Percentiles rank a stretch among this genome's conserved stretches.
Conservation (phyloP, 164 flowering plant genomes). For the Vitis amurensis region DNA sequence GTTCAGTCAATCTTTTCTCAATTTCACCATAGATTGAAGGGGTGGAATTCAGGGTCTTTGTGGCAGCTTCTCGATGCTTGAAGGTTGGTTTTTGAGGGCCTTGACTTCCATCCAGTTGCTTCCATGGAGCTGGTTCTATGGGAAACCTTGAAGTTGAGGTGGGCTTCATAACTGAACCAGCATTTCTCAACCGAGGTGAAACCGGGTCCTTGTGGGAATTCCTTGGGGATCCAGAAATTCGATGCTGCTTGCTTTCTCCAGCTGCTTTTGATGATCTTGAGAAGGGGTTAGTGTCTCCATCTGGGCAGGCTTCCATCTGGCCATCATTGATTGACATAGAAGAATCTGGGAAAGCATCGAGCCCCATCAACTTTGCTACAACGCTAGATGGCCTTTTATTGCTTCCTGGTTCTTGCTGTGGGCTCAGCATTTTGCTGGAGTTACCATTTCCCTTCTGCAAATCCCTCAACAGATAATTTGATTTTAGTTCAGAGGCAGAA, state of each 20-base stretch:
- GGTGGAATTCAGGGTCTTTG: constrained; percentile 30
- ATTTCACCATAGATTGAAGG: constrained; percentile 78
- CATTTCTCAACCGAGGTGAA: constrained; percentile 30
- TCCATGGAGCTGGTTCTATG: constrained; percentile 83
- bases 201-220: constrained; percentile 26
- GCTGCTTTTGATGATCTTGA: constrained; percentile 22
- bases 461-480: constrained; percentile 15
- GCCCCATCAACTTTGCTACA: constrained; percentile 72
- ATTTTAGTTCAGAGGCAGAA: constrained; percentile 18
- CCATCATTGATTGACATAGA: constrained; percentile 17
- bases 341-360: constrained; percentile 54
- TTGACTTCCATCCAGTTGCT: constrained; percentile 37
- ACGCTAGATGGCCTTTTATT: constrained; percentile 38
- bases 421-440: constrained; percentile 1
- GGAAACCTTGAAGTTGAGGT: constrained; percentile 46
- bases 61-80: constrained; percentile 24
- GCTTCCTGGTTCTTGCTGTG: constrained; percentile 38
- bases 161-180: constrained; percentile 40
- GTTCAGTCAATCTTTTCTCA: constrained; percentile 76
- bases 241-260: constrained; percentile 28
- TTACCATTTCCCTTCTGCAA: constrained; percentile 15
- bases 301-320: constrained; percentile 16
- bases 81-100: constrained; percentile 27
- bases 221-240: constrained; percentile 35
- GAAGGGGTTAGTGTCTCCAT: constrained; percentile 24